Evolutionary conservation across 805 yeast species (phyloP).

Genomic region (Myxozyma vanderwaltii): DNA sequence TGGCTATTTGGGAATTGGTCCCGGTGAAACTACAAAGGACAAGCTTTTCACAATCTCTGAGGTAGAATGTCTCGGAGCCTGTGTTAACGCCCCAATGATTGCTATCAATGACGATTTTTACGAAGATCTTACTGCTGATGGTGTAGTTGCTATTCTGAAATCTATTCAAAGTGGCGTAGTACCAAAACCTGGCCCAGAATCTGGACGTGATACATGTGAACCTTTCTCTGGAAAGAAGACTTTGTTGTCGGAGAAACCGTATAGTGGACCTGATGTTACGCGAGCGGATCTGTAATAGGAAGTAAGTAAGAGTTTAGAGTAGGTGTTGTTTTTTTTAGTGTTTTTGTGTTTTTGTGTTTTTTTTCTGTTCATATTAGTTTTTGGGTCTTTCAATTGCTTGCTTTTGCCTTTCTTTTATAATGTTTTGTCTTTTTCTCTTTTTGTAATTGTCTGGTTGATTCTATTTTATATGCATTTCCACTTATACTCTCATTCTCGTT

Average conservation of each 20-base stretch:
- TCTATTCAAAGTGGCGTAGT: constrained; percentile 65
- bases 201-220: constrained; percentile 65
- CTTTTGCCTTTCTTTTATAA: too few relatives aligned
- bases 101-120: constrained; percentile 80
- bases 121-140: constrained; percentile 77
- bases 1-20: constrained; percentile 60
- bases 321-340: not conserved
- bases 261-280: constrained; percentile 68
- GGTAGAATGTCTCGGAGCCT: constrained; percentile 90
- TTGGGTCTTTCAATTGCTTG: too few relatives aligned
- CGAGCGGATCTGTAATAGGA: constrained; percentile 61
- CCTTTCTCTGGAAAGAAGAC: constrained; percentile 72
- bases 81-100: constrained; percentile 88
- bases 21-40: constrained; percentile 78
- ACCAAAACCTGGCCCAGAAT: constrained; percentile 68
- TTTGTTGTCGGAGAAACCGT: constrained; percentile 62
- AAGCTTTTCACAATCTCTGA: constrained; percentile 78
- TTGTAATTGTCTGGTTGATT: too few relatives aligned
- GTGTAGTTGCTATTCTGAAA: constrained; percentile 61
- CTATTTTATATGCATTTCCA: too few relatives aligned
- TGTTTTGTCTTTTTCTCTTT: too few relatives aligned
- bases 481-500: too few relatives aligned
- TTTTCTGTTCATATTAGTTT: constrained; percentile 4
- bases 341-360: not conserved
- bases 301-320: not conserved